Base-by-base conservation (phyloP, 1,284 basidiomycete genomes). In the Vanrija sp. region DNA sequence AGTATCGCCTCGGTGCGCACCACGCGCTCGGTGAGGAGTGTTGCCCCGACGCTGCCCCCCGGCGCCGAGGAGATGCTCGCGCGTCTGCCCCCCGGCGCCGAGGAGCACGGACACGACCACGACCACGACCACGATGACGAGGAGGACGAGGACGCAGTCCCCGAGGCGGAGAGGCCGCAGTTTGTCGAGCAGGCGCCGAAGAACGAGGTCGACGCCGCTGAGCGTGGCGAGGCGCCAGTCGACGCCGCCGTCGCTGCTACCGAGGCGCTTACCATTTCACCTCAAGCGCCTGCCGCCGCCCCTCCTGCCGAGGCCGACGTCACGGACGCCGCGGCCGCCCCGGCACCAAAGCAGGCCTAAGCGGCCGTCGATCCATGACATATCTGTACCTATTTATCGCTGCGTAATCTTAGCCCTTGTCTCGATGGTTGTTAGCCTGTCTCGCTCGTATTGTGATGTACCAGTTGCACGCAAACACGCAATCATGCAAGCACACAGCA, bases 31-130 rank as follows among this genome's bases (percentile, higher is more conserved):
- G 25, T 59, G 59, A 23, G 64, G 56, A n/a, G 63, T 57, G 9
- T 67, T 59, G 64, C 68, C 14, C 72, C 75, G 15, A 75, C 76
- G 15, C 61, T 77, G 8, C 75, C 75, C 0, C 69, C 70, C 19
- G 72, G 75, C n/a, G 75, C 75, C 8, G 75, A 75, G 53, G 57
- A 62, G 47, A 72, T 76, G 68, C 66, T 75, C 27, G 67, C 69
- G 9, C 27, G 57, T 1, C 63, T 77, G 12, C 61, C 66, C 23
- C 71, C 72, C 12, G 60, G 50, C 7, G 15, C 14, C 20, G 20
- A 15, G 16, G 20, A 45, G 2, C 45, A 48, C 39, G 60, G 27
- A 16, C 61, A 48, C n/a, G 61, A 65, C 35, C 49, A 59, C 18
- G 49, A 56, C 36, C 55, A 59, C 23, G 50, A 54, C 23, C 60